Percentiles rank a stretch among this genome's conserved stretches.
These are phyloP conservation scores for Melampsora americana DNA, from an alignment of 1,284 basidiomycete species.

Conservation along the genomic window DNA sequence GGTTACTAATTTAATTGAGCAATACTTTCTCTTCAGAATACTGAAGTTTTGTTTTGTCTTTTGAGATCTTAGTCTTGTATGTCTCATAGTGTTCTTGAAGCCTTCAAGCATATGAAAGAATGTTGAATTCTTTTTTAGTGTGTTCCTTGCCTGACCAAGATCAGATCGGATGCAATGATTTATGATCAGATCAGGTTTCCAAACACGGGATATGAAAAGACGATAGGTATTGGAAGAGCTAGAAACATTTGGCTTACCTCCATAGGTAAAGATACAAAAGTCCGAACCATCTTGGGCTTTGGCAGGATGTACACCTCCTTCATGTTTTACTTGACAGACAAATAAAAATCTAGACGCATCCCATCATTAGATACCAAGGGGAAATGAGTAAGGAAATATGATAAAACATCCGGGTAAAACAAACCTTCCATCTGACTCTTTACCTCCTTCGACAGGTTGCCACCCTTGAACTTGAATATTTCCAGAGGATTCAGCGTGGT, in stretches of 20 bases:
- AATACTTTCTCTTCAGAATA: too few species aligned
- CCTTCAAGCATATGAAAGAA: slow-evolving; percentile 17
- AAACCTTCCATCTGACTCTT: slow-evolving; percentile 35
- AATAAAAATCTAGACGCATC: slow-evolving; percentile 25
- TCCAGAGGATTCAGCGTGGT: slow-evolving; percentile 19
- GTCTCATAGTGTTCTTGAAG: too few species aligned
- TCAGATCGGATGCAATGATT: too few species aligned
- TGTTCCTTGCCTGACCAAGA: slow-evolving; percentile 23
- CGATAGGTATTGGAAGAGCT: background rate
- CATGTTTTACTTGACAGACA: slow-evolving; percentile 35
- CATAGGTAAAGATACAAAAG: slow-evolving; percentile 32
- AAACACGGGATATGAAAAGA: too few species aligned
- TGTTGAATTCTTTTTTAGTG: slow-evolving; percentile 38
- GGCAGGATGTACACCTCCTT: slow-evolving; percentile 36
- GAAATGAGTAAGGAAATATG: background rate
- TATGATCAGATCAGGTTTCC: background rate
- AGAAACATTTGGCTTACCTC: slow-evolving; percentile 1
- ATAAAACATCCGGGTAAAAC: background rate
- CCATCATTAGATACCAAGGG: background rate
- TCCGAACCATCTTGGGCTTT: slow-evolving; percentile 33
- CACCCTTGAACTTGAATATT: slow-evolving; percentile 32
- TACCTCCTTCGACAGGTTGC: slow-evolving; percentile 36
- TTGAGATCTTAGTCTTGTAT: too few species aligned
- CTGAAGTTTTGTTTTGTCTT: too few species aligned
- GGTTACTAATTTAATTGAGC: too few species aligned